Conservation (phyloP, 768 basidiomycete species). For the Suillus paluster region DNA sequence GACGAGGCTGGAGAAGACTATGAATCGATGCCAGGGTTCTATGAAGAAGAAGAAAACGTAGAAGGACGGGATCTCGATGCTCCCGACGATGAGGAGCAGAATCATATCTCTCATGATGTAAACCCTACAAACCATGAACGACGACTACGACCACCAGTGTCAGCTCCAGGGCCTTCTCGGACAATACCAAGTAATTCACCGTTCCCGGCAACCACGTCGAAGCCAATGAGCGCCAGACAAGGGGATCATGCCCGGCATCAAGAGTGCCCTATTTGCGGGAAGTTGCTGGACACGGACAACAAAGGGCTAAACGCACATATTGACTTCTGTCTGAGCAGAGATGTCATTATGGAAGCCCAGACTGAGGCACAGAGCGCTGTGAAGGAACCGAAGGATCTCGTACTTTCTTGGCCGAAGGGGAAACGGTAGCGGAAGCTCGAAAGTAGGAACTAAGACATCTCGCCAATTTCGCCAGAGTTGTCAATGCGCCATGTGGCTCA, state of each 20-base stretch:
- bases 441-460: too few relatives aligned
- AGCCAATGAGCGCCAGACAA: slow-evolving; percentile 5
- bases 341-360: slow-evolving; percentile 76
- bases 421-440: slow-evolving; percentile 24
- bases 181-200: slow-evolving; percentile 8
- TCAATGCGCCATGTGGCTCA: too few relatives aligned
- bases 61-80: slow-evolving; percentile 12
- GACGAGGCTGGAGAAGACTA: slow-evolving; percentile 30
- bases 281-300: slow-evolving; percentile 70
- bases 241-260: slow-evolving; percentile 27
- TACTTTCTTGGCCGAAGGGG: slow-evolving; percentile 2
- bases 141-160: slow-evolving; percentile 26
- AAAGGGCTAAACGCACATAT: slow-evolving; percentile 83
- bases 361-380: slow-evolving; percentile 25
- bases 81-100: slow-evolving; percentile 12
- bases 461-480: too few relatives aligned
- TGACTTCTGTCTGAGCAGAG: slow-evolving; percentile 85
- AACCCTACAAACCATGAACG: slow-evolving; percentile 21
- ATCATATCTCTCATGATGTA: slow-evolving; percentile 9
- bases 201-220: slow-evolving; percentile 7
- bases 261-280: slow-evolving; percentile 75
- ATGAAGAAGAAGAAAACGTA: slow-evolving; percentile 50
- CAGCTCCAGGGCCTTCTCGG: slow-evolving; percentile 26
- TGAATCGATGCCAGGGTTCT: slow-evolving; percentile 55
- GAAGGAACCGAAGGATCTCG: slow-evolving; percentile 14